Evolutionary conservation across 2,329 filamentous ascomycete species (phyloP).

Genomic region (Macrophomina phaseolina): DNA sequence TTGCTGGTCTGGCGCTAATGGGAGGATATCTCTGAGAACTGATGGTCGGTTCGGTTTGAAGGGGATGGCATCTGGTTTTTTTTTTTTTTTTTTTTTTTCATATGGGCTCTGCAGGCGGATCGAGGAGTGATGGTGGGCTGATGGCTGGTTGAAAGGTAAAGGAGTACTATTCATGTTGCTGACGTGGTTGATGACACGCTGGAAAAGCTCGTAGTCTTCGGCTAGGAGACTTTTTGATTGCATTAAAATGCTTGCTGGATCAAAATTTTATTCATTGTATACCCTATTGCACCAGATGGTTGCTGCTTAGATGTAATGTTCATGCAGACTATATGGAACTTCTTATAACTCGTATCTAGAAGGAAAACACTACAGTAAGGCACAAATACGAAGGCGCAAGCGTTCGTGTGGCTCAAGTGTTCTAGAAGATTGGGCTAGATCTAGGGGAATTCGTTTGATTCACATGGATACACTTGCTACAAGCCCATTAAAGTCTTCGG

Average conservation of each 20-base stretch:
- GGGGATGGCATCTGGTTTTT: background rate
- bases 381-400: too few relatives aligned
- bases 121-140: background rate
- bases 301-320: background rate
- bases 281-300: background rate
- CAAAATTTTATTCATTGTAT: conserved; percentile 11
- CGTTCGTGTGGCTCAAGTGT: too few relatives aligned
- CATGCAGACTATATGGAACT: background rate
- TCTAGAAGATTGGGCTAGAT: too few relatives aligned
- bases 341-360: background rate
- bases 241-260: conserved; percentile 7
- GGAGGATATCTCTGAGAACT: background rate
- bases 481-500: too few relatives aligned
- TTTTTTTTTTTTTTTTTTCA: background rate
- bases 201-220: background rate
- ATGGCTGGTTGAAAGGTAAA: background rate
- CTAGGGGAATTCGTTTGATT: too few relatives aligned
- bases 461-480: too few relatives aligned
- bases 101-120: background rate
- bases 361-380: background rate
- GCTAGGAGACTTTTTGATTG: background rate
- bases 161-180: conserved; percentile 19
- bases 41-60: background rate
- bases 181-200: background rate
- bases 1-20: conserved; percentile 19